Percentiles rank a stretch among this genome's conserved stretches.
Evolutionary conservation across 495 filamentous ascomycete species (phyloP).

Genomic region (Xylaria cubensis): DNA sequence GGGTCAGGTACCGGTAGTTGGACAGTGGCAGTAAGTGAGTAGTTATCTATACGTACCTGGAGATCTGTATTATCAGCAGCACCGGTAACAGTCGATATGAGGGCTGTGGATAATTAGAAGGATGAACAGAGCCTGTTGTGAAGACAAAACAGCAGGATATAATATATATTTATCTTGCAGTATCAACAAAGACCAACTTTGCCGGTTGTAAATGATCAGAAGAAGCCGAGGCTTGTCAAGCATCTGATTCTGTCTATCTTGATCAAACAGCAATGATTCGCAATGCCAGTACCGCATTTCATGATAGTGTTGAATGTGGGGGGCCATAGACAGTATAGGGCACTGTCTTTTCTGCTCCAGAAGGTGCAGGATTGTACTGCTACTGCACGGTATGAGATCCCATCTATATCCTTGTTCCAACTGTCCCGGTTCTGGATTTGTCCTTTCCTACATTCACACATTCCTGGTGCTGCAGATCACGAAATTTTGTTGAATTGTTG

Average conservation of each 20-base stretch:
- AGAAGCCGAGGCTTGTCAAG: constrained; percentile 6
- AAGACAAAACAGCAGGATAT: neutral
- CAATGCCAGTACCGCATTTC: neutral
- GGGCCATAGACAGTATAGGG: neutral
- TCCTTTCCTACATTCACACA: neutral
- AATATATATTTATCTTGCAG: neutral
- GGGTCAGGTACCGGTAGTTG: neutral
- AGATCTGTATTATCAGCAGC: neutral
- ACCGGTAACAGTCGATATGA: neutral
- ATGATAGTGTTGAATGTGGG: constrained; percentile 21
- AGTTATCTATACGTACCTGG: neutral
- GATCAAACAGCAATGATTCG: neutral
- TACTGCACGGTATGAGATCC: neutral
- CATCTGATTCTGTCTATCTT: neutral
- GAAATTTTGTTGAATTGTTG: constrained; percentile 50
- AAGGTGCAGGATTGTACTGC: neutral
- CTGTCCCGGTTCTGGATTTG: constrained; percentile 10
- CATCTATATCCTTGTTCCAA: neutral
- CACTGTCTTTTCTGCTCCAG: neutral
- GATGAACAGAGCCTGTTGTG: neutral
- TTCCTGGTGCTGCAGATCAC: constrained; percentile 25
- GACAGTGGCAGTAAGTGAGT: neutral
- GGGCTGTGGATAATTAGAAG: neutral
- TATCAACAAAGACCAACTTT: neutral
- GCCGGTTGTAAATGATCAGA: neutral